phyloP scores from a whole-genome alignment of 2,329 filamentous ascomycete species.

The Fusarium haematococcum region DNA sequence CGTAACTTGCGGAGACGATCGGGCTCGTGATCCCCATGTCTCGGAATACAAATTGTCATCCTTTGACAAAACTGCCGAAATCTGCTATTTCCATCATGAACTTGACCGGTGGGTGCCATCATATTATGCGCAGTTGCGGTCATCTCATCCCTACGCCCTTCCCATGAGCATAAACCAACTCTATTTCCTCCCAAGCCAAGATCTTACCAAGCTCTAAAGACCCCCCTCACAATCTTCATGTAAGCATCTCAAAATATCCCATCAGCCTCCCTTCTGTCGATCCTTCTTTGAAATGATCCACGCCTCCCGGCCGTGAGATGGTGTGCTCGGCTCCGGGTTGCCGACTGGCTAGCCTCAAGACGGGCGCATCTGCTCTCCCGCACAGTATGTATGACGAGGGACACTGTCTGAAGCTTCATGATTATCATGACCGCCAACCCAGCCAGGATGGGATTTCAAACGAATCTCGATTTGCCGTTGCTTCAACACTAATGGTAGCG shows the following conservation, averaged over 20 bases:
- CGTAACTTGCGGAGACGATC: not conserved
- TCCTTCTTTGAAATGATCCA: not conserved
- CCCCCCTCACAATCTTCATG: not conserved
- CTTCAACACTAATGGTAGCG: not conserved
- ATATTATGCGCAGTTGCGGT: not conserved
- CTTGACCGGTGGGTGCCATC: not conserved
- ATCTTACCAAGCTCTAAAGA: not conserved
- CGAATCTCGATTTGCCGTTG: not conserved
- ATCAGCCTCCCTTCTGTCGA: constrained; percentile 1
- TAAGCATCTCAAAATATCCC: constrained; percentile 15
- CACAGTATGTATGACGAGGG: not conserved
- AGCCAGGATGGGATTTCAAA: not conserved
- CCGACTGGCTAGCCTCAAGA: constrained; percentile 5
- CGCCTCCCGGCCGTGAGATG: constrained; percentile 1
- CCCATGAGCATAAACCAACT: not conserved
- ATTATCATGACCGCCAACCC: not conserved
- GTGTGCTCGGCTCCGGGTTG: constrained; percentile 31
- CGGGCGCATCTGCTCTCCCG: not conserved
- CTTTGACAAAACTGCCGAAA: not conserved
- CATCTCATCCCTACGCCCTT: not conserved
- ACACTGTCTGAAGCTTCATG: not conserved
- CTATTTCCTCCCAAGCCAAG: not conserved
- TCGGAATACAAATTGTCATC: not conserved
- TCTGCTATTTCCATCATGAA: not conserved
- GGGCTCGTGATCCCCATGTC: not conserved